Evolutionary conservation across 345 rosid genomes (phyloP).

Genomic region (Salix udensis): DNA sequence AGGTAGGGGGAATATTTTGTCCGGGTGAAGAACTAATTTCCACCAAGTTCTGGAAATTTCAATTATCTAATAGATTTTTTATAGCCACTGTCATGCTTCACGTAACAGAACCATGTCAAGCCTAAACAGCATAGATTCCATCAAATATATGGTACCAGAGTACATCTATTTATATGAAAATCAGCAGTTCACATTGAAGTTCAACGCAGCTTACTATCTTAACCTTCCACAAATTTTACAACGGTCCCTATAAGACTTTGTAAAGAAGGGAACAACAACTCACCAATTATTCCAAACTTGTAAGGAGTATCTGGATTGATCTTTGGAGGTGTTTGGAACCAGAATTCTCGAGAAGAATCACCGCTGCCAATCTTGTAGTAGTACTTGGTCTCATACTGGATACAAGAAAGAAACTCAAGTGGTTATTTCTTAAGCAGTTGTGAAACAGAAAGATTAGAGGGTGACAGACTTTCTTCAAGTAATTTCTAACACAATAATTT

Average conservation of each 20-base stretch:
- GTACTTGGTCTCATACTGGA: conserved; percentile 81
- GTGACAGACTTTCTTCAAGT: background rate
- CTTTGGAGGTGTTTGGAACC: conserved; percentile 83
- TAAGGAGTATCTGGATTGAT: conserved; percentile 72
- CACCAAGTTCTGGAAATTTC: background rate
- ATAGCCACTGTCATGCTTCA: background rate
- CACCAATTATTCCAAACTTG: conserved; percentile 94
- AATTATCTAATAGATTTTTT: background rate
- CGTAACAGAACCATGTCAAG: background rate
- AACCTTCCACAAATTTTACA: background rate
- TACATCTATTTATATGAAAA: background rate
- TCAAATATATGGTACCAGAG: background rate
- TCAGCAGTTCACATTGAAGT: background rate
- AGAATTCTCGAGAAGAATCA: conserved; percentile 70
- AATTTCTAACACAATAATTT: background rate
- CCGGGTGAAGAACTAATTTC: background rate
- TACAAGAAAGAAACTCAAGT: conserved; percentile 5
- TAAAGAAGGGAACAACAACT: conserved; percentile 28
- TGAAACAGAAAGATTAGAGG: background rate
- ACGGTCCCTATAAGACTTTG: background rate
- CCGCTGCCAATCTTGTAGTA: conserved; percentile 74
- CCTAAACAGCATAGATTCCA: background rate
- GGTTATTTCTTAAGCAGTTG: background rate
- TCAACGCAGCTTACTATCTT: background rate
- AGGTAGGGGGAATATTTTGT: background rate